Evolutionary conservation across 129 eudicot species (phyloP), one percentile per base, ranked within the genome.

Genomic region (Smallanthus sonchifolius): DNA sequence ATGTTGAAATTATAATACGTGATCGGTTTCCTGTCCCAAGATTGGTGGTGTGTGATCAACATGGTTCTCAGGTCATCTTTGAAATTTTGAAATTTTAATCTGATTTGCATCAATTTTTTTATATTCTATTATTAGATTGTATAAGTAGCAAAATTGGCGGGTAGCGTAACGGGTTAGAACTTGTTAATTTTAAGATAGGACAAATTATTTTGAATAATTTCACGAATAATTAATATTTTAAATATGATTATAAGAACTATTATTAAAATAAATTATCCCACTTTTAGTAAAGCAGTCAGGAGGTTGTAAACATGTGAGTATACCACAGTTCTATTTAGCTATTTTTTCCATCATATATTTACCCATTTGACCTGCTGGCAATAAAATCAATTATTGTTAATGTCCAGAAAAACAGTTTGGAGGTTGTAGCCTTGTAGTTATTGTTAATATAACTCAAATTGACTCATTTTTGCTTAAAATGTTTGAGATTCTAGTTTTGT

Each of bases 21-120:
- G 98, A 94, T 8, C 97, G 97, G 34, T 94, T 90, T 79, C 98
- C 98, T 4, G 92, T 88, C 62, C 98, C 98, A 36, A 88, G 98
- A 84, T 84, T 94, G 80, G 98, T 94, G 75, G 91, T 94, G 34
- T 94, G 98, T 65, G 98, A 94, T 86, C 97, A 94, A 76, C 98
- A 94, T 82, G 98, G 98, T 72, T 94, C 98, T 64, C 98, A 94
- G 98, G 98, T 94, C 44, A 80, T 19, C 54, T 5, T 68, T 32
- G 19, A 47, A 64, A 66, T 52, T 15, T 61, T 6, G 30, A 47
- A 64, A 66, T 52, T 15, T 61, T 6, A 1, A 24, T 72, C 59
- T 68, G 68, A 47, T 47, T 70, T 65, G 37, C 44, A 17, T 20
- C 6, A 4, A 1, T 48, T 19, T 40, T 24, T 24, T 24, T 24